Conservation (phyloP, 176 grass and related monocot species). For the Echinochloa phyllopogon region DNA sequence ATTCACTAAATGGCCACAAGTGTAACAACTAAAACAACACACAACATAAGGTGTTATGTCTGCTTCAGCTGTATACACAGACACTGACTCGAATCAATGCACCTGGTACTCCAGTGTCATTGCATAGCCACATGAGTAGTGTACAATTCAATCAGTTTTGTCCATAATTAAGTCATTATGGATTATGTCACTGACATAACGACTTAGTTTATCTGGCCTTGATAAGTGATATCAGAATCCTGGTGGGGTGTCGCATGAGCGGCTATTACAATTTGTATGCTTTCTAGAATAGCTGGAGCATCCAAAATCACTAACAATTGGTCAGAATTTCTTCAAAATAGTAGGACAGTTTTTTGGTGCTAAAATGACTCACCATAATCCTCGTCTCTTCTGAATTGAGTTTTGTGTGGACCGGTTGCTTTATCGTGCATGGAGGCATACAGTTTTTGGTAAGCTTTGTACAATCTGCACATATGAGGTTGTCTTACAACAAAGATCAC, state of each 20-base stretch:
- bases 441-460: conserved; percentile 87
- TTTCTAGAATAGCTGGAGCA: conserved; percentile 4
- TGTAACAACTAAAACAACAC: not conserved
- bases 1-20: not conserved
- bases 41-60: not conserved
- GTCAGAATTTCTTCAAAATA: conserved; percentile 20
- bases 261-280: not conserved
- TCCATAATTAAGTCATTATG: not conserved
- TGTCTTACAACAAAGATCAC: conserved; percentile 26
- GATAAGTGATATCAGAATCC: conserved; percentile 1
- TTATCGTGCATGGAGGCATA: conserved; percentile 95
- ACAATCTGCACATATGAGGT: conserved; percentile 64
- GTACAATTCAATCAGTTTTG: not conserved
- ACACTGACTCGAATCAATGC: not conserved
- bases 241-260: not conserved
- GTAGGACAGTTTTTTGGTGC: not conserved
- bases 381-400: conserved; percentile 87
- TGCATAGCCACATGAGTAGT: not conserved
- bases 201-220: not conserved
- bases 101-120: not conserved
- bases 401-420: conserved; percentile 88
- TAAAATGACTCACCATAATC: conserved; percentile 73
- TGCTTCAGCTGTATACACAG: conserved; percentile 25
- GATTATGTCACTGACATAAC: not conserved
- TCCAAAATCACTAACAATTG: conserved; percentile 11